Conservation (phyloP, 2,329 filamentous ascomycete genomes). For the Aspergillus clavatus region DNA sequence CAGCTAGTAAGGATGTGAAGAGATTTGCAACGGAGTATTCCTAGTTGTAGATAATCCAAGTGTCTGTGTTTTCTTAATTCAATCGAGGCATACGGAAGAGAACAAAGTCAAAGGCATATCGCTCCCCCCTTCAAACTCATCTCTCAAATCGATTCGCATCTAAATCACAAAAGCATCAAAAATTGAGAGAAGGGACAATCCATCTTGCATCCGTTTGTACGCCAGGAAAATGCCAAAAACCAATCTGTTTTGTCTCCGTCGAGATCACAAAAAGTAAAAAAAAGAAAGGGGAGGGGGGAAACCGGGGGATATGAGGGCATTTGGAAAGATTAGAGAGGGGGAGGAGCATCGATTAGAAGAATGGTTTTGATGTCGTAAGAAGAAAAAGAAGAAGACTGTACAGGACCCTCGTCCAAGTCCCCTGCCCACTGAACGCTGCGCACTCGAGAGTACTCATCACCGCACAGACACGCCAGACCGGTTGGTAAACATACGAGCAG, state of each 20-base stretch:
- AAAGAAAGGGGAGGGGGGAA: background rate
- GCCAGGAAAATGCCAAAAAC: conserved; percentile 22
- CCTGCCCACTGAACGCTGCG: too few species aligned
- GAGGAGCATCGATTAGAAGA: conserved; percentile 5
- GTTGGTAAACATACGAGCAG: conserved; percentile 92
- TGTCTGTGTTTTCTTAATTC: too few species aligned
- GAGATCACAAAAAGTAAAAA: conserved; percentile 16
- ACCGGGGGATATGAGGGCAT: background rate
- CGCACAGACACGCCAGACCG: conserved; percentile 42
- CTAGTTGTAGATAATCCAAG: background rate
- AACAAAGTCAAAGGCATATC: background rate
- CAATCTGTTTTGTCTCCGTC: conserved; percentile 15
- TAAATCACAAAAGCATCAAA: conserved; percentile 7
- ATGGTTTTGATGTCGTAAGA: conserved; percentile 2
- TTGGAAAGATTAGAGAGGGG: conserved; percentile 1
- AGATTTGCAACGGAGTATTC: too few species aligned
- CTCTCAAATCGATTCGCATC: background rate
- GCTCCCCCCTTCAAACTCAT: background rate
- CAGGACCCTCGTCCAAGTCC: background rate
- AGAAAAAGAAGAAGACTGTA: conserved; percentile 4
- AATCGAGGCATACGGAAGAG: background rate
- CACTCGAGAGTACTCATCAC: conserved; percentile 18
- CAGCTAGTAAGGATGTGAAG: too few species aligned
- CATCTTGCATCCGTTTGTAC: conserved; percentile 19
- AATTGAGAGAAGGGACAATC: conserved; percentile 7